Evolutionary conservation across 2,329 filamentous ascomycete species (phyloP), one percentile per base, ranked within the genome.

Genomic region (Chaetomiaceae sp.): DNA sequence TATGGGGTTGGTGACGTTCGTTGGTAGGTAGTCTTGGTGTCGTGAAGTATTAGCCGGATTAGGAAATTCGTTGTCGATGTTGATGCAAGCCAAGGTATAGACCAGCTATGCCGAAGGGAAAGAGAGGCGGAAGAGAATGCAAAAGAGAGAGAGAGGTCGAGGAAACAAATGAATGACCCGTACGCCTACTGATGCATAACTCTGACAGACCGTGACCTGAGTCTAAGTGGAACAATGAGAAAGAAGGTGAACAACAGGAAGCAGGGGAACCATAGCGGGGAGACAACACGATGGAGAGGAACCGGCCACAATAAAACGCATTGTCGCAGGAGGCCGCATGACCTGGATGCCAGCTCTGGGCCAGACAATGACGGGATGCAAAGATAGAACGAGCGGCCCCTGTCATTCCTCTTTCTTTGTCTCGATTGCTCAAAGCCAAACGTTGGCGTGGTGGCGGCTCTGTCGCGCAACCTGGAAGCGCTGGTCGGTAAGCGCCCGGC

Each of bases 401-500:
- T 24, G 5, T 27, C 22, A 19, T 34, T 33, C n/a, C 33, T 22
- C 18, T 50, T 9, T 48, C 47, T 51, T 54, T 52, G 50, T 52
- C 49, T 35, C 19, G 20, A 15, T 18, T 35, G 6, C 27, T 45
- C 42, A 45, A 49, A 49, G 38, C 47, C 48, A 49, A 49, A 24
- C 22, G 9, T 9, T 9, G 22, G 38, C 27, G 10, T 35, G 19
- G 47, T 43, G 37, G 17, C 34, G n/a, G 30, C 47, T 50, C 53
- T 49, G 48, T 50, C 45, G n/a, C n/a, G n/a, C n/a, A n/a, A n/a
- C n/a, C n/a, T n/a, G n/a, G n/a, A 51, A 48, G 49, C 46, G 44
- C 49, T 48, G 27, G 47, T 35, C 38, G 39, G 40, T 53, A 57
- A 54, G 55, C 57, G 57, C 56, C 50, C 20, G 54, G 44, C 34